A percentile compares a stretch with the other conserved stretches of the same genome.
phyloP scores from a whole-genome alignment of 2,329 filamentous ascomycete species.

The Aurifilum marmelostoma region DNA sequence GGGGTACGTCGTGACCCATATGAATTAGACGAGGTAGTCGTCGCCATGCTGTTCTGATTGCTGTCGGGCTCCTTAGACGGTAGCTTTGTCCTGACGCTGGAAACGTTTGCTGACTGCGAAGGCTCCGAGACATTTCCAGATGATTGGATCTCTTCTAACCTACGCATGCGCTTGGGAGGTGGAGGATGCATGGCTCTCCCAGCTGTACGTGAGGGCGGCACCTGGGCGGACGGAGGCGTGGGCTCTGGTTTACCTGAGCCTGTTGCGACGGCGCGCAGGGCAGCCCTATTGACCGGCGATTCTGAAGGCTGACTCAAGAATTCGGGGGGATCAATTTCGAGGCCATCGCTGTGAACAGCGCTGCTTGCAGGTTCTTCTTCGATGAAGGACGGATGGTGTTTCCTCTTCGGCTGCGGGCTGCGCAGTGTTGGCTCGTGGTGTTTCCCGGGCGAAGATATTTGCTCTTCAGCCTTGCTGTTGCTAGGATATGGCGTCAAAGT shows the following conservation, averaged over 20 bases:
- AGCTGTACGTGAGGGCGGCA: conserved; percentile 26
- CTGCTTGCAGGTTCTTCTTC: conserved; percentile 35
- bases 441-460: not conserved
- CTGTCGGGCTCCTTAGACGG: not conserved
- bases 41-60: conserved; percentile 5
- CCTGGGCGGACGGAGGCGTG: conserved; percentile 41
- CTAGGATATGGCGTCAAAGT: not conserved
- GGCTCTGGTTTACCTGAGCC: conserved; percentile 26
- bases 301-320: conserved; percentile 31
- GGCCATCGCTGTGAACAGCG: conserved; percentile 36
- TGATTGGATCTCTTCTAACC: not conserved
- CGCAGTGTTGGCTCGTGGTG: not conserved
- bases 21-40: conserved; percentile 14
- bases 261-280: conserved; percentile 21
- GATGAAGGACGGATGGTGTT: conserved; percentile 17
- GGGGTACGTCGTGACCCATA: conserved; percentile 2
- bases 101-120: not conserved
- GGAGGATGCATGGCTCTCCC: not conserved
- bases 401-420: conserved; percentile 13
- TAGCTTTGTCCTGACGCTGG: not conserved
- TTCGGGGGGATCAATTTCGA: conserved; percentile 38
- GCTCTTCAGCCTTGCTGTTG: not conserved
- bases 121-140: not conserved
- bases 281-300: conserved; percentile 34
- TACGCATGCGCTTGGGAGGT: conserved; percentile 7